phyloP scores from a whole-genome alignment of 2,329 filamentous ascomycete genomes.

The Coniochaeta ligniaria region DNA sequence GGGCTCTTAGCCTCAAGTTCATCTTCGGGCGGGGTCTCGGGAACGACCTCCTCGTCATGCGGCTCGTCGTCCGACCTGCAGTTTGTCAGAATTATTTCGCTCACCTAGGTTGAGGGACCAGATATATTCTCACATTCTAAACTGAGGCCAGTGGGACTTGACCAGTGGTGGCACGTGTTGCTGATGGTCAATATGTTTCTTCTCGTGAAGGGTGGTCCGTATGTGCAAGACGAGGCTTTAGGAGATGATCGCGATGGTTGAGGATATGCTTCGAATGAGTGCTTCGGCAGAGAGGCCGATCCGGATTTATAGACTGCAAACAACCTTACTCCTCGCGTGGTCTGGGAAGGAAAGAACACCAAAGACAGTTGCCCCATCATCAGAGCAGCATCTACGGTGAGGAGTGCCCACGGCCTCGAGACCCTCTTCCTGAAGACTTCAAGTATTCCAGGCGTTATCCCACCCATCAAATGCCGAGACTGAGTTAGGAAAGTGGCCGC shows the following conservation, averaged over 20 bases:
- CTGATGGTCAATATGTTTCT: not conserved
- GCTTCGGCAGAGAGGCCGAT: not conserved
- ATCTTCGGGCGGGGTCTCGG: not conserved
- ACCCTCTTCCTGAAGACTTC: not conserved
- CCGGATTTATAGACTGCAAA: not conserved
- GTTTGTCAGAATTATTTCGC: not conserved
- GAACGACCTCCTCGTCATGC: not conserved
- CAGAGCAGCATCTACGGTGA: not conserved
- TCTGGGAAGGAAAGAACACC: not conserved
- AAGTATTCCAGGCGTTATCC: not conserved
- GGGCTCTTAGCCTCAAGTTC: not conserved
- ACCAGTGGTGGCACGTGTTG: not conserved
- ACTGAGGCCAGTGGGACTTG: not conserved
- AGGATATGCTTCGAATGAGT: not conserved
- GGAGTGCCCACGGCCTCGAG: not conserved
- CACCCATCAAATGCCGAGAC: not conserved
- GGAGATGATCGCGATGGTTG: not conserved
- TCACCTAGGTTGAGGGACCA: not conserved
- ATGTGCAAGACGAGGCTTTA: not conserved
- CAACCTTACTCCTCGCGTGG: not conserved
- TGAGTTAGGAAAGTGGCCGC: not conserved
- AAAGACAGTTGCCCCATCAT: not conserved
- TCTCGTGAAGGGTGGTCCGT: not conserved
- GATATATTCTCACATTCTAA: not conserved
- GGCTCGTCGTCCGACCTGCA: not conserved